Evolutionary conservation across 2,329 filamentous ascomycete genomes (phyloP).

Genomic region (Aspergillus pseudoviridinutans): DNA sequence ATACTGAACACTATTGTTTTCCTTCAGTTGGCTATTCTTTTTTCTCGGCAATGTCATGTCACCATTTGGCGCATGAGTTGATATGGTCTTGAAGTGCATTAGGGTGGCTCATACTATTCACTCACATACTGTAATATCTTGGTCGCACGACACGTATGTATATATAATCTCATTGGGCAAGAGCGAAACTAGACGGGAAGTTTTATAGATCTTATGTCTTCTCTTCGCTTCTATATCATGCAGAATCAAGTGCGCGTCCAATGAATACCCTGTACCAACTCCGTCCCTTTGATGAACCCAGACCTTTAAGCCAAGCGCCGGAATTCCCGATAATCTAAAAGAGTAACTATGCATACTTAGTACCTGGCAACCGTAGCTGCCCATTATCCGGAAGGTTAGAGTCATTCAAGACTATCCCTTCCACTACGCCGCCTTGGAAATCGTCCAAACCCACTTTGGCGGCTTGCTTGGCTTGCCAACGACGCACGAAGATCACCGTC

Average conservation of each 20-base stretch:
- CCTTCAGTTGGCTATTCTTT: not conserved
- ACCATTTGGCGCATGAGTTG: not conserved
- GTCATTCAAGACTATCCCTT: constrained; percentile 52
- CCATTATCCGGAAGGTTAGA: not conserved
- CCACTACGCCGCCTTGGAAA: constrained; percentile 39
- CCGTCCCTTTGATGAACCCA: not conserved
- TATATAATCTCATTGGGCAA: not conserved
- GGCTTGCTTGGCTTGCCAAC: constrained; percentile 29
- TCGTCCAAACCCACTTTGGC: constrained; percentile 32
- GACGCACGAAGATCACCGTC: constrained; percentile 34
- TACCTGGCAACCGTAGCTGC: not conserved
- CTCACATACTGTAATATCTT: not conserved
- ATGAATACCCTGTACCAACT: not conserved
- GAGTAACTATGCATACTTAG: not conserved
- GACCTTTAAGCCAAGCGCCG: not conserved
- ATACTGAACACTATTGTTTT: not conserved
- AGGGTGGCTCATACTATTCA: not conserved
- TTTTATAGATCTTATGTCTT: not conserved
- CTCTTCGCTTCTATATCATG: not conserved
- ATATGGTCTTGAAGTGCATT: not conserved
- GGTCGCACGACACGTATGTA: not conserved
- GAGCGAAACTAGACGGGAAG: not conserved
- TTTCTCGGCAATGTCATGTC: not conserved
- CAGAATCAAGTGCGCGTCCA: not conserved
- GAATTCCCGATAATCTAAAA: not conserved